Evolutionary conservation across 2,329 filamentous ascomycete species (phyloP).

Genomic region (Zymoseptoria pseudotritici): DNA sequence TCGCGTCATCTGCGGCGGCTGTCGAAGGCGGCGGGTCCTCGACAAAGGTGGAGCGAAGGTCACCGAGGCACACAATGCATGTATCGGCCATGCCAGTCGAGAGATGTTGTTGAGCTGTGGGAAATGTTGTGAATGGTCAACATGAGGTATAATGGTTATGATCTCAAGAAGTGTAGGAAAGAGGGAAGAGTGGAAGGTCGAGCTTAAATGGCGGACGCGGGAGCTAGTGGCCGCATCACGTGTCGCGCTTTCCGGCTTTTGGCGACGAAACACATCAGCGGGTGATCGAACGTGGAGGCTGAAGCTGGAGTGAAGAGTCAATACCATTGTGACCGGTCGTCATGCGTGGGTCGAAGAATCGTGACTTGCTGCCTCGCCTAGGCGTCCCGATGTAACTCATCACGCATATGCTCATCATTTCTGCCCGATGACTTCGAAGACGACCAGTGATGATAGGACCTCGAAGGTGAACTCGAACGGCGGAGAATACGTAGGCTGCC

Average conservation of each 20-base stretch:
- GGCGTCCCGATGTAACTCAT: neutral
- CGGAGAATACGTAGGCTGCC: neutral
- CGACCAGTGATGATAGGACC: neutral
- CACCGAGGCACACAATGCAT: constrained; percentile 65
- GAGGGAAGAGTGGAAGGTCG: constrained; percentile 10
- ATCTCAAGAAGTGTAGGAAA: constrained; percentile 3
- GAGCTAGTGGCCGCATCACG: neutral
- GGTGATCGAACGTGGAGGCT: neutral
- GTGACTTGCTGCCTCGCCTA: neutral
- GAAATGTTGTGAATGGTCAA: constrained; percentile 7
- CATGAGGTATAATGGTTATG: constrained; percentile 9
- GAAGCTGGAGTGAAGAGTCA: neutral
- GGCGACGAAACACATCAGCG: neutral
- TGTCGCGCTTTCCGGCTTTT: neutral
- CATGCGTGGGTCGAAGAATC: neutral
- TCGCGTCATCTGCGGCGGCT: constrained; percentile 17
- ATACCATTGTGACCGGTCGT: neutral
- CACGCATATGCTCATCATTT: neutral
- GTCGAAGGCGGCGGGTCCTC: constrained; percentile 40
- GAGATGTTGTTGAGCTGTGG: neutral
- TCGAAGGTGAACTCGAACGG: neutral
- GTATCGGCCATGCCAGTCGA: constrained; percentile 52
- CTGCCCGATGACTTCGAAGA: neutral
- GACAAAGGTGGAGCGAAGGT: constrained; percentile 54
- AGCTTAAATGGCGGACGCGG: constrained; percentile 2